Evolutionary conservation across 148 eudicot genomes (phyloP).

Genomic region (Vaccinium myrtillus): DNA sequence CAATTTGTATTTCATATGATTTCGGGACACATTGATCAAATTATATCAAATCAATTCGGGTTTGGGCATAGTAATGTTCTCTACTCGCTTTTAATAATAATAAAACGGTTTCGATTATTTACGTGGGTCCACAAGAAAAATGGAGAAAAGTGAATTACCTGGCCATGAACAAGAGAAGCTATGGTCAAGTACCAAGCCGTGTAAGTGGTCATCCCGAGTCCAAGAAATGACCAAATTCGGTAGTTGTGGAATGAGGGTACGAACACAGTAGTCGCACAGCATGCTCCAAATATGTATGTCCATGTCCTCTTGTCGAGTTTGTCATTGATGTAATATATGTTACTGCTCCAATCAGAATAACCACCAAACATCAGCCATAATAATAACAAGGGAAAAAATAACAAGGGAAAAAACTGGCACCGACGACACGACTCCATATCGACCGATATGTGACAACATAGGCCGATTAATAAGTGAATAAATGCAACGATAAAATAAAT

Average conservation of each 20-base stretch:
- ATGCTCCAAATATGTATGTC: constrained; percentile 98
- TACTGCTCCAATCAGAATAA: constrained; percentile 62
- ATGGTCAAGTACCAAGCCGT: constrained; percentile 92
- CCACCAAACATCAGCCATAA: background rate
- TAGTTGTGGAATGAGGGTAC: constrained; percentile 94
- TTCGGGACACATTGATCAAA: no score
- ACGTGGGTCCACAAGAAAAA: no score
- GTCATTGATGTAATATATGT: constrained; percentile 89
- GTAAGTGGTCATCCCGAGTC: constrained; percentile 96
- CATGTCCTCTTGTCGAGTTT: constrained; percentile 94
- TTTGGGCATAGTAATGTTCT: no score
- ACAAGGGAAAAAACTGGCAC: background rate
- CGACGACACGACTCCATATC: no score
- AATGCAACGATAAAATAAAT: no score
- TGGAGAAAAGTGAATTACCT: constrained; percentile 37
- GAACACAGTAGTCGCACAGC: constrained; percentile 89
- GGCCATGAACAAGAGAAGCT: constrained; percentile 70
- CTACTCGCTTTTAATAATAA: no score
- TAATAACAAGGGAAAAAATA: background rate
- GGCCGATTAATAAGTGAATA: no score
- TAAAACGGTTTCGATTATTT: no score
- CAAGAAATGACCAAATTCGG: constrained; percentile 91
- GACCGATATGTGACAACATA: no score
- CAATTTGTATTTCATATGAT: no score
- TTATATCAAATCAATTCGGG: no score